Conservation (phyloP, 768 basidiomycete species). For the Phylloporus sp. region DNA sequence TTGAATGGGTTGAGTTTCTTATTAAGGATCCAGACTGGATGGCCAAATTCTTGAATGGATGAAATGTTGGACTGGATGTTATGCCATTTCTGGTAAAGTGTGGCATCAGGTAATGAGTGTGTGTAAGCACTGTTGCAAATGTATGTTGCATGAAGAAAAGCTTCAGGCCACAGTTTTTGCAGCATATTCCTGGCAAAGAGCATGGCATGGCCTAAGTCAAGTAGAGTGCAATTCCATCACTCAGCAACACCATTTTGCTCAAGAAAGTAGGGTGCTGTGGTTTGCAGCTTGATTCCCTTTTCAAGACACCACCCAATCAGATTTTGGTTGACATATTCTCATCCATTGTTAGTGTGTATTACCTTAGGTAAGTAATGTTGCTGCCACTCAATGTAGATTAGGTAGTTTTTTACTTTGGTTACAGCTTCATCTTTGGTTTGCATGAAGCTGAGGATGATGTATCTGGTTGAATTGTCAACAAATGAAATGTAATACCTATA, state of each 20-base stretch:
- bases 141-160: conserved; percentile 24
- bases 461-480: too few relatives aligned
- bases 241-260: conserved; percentile 37
- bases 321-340: conserved; percentile 27
- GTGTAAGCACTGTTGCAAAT: conserved; percentile 21
- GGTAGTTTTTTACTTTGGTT: conserved; percentile 13
- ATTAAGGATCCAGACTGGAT: conserved; percentile 7
- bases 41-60: conserved; percentile 23
- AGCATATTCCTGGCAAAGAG: conserved; percentile 21
- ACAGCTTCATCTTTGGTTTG: too few relatives aligned
- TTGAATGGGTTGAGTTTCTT: too few relatives aligned
- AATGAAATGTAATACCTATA: too few relatives aligned
- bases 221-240: conserved; percentile 30
- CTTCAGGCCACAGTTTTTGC: conserved; percentile 27
- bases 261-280: conserved; percentile 33
- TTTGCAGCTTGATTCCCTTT: conserved; percentile 30
- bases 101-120: neutral
- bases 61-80: conserved; percentile 23
- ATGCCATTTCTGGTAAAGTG: conserved; percentile 8
- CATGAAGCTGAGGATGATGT: too few relatives aligned
- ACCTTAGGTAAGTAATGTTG: neutral
- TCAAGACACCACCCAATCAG: conserved; percentile 18
- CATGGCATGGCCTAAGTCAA: conserved; percentile 32
- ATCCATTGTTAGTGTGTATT: conserved; percentile 29
- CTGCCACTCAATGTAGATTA: conserved; percentile 22